Conservation (phyloP, 768 basidiomycete species). For the Pisolithus microcarpus region DNA sequence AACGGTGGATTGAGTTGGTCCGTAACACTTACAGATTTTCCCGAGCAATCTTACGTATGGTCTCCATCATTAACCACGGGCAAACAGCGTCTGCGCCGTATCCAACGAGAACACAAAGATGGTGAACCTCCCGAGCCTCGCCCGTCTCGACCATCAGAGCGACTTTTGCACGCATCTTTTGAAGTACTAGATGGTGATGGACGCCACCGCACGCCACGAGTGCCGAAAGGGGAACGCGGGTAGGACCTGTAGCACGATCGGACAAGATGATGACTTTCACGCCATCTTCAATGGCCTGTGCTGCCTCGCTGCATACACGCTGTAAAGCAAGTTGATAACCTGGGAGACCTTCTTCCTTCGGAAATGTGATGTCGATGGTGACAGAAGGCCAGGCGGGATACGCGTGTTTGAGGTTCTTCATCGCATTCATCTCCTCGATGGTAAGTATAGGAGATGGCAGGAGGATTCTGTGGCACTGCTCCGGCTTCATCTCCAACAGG, state of each 20-base stretch:
- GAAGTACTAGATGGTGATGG: constrained; percentile 84
- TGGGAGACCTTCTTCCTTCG: constrained; percentile 84
- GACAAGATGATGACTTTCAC: constrained; percentile 91
- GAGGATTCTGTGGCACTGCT: constrained; percentile 91
- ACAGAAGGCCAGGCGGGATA: constrained; percentile 89
- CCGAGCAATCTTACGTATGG: constrained; percentile 82
- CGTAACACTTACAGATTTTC: constrained; percentile 74
- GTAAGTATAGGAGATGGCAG: constrained; percentile 88
- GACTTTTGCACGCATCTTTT: constrained; percentile 90
- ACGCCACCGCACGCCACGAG: constrained; percentile 92
- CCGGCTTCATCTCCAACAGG: constrained; percentile 88
- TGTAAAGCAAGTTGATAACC: constrained; percentile 87
- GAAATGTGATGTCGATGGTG: constrained; percentile 96
- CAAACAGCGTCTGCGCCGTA: constrained; percentile 98
- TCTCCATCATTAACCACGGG: constrained; percentile 94
- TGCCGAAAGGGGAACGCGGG: constrained; percentile 82
- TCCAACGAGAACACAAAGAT: constrained; percentile 90
- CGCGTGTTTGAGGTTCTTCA: constrained; percentile 85
- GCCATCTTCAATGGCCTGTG: constrained; percentile 89
- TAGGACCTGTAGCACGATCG: constrained; percentile 73
- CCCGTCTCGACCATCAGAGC: constrained; percentile 97
- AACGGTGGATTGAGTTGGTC: neutral
- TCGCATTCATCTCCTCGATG: constrained; percentile 94
- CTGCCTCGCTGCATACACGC: constrained; percentile 85
- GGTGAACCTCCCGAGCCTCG: constrained; percentile 96